These are phyloP conservation scores for Gloeopeniophorella convolvens DNA, from an alignment of 768 basidiomycete species.

Conservation along the genomic window DNA sequence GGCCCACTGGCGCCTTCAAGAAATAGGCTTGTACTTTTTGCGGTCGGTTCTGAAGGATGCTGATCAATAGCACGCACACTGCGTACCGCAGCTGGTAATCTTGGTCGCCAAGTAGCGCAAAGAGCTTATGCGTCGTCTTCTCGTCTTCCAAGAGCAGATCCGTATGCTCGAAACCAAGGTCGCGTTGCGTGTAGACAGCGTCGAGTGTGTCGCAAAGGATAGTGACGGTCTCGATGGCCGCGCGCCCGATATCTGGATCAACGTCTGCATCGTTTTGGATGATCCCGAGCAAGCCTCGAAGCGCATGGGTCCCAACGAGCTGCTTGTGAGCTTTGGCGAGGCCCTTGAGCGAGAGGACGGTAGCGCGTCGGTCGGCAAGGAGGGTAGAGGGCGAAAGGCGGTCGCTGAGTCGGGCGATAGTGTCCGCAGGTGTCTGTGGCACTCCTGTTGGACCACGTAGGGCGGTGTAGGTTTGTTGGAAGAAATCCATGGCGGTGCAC, in stretches of 20 bases:
- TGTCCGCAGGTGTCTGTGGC: slow-evolving; percentile 78
- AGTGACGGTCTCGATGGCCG: slow-evolving; percentile 83
- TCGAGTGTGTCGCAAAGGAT: slow-evolving; percentile 80
- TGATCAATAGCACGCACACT: slow-evolving; percentile 74
- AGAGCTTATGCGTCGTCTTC: slow-evolving; percentile 64
- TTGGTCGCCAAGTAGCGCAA: slow-evolving; percentile 68
- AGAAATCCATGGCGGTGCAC: slow-evolving; percentile 59
- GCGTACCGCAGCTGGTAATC: slow-evolving; percentile 82
- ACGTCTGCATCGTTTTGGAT: slow-evolving; percentile 84
- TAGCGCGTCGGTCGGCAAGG: slow-evolving; percentile 86
- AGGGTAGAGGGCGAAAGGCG: slow-evolving; percentile 85
- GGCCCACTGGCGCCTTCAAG: slow-evolving; percentile 74
- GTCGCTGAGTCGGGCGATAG: slow-evolving; percentile 83
- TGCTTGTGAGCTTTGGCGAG: slow-evolving; percentile 85
- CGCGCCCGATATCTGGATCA: slow-evolving; percentile 89
- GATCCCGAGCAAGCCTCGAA: slow-evolving; percentile 73
- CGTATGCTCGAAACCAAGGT: slow-evolving; percentile 78
- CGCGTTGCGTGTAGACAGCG: slow-evolving; percentile 38
- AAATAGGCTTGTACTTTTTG: slow-evolving; percentile 86
- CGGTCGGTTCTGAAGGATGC: slow-evolving; percentile 75
- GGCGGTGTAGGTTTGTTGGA: slow-evolving; percentile 80
- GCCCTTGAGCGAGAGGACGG: slow-evolving; percentile 91
- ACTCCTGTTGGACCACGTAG: slow-evolving; percentile 77
- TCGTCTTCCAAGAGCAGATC: slow-evolving; percentile 72
- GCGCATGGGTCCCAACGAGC: slow-evolving; percentile 75